A percentile compares a stretch with the other conserved stretches of the same genome.
phyloP scores from a whole-genome alignment of 2,329 filamentous ascomycete genomes.

The Pseudogymnoascus sp. region DNA sequence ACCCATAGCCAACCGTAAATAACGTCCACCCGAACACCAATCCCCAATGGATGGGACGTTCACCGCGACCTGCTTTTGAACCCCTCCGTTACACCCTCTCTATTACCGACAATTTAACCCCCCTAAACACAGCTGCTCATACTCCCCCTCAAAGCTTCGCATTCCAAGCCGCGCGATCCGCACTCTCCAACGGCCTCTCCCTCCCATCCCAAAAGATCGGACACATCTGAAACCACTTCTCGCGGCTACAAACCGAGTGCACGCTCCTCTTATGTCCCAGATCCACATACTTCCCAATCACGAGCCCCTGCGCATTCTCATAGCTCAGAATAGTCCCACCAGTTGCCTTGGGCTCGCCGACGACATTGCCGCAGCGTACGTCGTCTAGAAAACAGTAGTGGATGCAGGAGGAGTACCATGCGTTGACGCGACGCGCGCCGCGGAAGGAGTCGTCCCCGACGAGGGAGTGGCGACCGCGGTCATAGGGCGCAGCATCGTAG shows the following conservation, averaged over 20 bases:
- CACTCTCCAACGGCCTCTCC: conserved; percentile 34
- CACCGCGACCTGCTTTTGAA: neutral
- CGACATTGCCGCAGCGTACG: conserved; percentile 46
- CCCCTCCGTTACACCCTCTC: neutral
- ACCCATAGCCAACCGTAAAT: neutral
- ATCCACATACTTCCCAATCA: conserved; percentile 31
- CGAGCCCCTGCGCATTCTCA: conserved; percentile 26
- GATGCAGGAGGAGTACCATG: conserved; percentile 55
- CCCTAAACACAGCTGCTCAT: neutral
- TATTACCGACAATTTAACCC: neutral
- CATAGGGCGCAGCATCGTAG: conserved; percentile 46
- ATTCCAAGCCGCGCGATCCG: conserved; percentile 39
- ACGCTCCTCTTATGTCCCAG: conserved; percentile 33
- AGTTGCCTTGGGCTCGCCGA: conserved; percentile 65
- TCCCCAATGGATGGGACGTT: neutral
- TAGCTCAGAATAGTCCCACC: conserved; percentile 54
- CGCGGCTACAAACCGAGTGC: conserved; percentile 29
- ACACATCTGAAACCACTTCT: conserved; percentile 37
- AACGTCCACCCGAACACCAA: neutral
- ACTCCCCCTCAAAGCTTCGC: conserved; percentile 32
- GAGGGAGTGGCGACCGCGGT: conserved; percentile 52
- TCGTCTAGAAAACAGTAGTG: conserved; percentile 57
- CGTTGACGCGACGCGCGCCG: conserved; percentile 50
- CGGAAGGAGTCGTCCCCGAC: conserved; percentile 51
- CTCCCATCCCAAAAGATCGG: conserved; percentile 41